Conservation (phyloP, 129 eudicot genomes). For the Gnaphalium uliginosum region DNA sequence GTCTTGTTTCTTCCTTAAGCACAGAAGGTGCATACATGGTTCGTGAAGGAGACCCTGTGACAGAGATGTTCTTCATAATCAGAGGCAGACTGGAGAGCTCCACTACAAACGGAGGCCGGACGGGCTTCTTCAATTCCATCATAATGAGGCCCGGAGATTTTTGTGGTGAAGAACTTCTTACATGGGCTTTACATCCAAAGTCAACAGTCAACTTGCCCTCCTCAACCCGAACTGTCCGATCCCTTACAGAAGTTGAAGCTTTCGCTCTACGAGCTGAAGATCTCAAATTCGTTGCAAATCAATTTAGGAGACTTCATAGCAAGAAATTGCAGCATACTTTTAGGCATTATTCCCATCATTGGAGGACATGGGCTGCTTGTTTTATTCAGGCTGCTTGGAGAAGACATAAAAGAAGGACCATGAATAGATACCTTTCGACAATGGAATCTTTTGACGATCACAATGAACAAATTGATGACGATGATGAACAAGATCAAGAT, state of each 20-base stretch:
- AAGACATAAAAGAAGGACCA: slow-evolving; percentile 63
- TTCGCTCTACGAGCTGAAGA: slow-evolving; percentile 95
- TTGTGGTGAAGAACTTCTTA: slow-evolving; percentile 93
- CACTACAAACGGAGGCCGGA: slow-evolving; percentile 95
- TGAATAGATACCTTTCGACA: slow-evolving; percentile 60
- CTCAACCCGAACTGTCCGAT: slow-evolving; percentile 87
- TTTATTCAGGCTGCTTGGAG: slow-evolving; percentile 99
- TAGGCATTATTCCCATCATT: slow-evolving; percentile 90
- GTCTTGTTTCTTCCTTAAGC: slow-evolving; percentile 84
- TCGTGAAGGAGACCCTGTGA: slow-evolving; percentile 95
- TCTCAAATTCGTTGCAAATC: slow-evolving; percentile 88
- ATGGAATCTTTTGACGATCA: slow-evolving; percentile 67
- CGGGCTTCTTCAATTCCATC: slow-evolving; percentile 88
- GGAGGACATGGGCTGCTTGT: slow-evolving; percentile 99
- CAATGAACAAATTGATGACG: slow-evolving; percentile 31
- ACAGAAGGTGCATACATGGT: slow-evolving; percentile 90
- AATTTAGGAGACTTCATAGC: slow-evolving; percentile 89
- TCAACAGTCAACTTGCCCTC: slow-evolving; percentile 83
- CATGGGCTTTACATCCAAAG: slow-evolving; percentile 97
- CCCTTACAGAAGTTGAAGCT: slow-evolving; percentile 92
- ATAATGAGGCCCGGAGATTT: slow-evolving; percentile 84
- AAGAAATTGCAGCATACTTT: slow-evolving; percentile 95
- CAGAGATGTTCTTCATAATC: slow-evolving; percentile 93
- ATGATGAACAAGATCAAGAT: slow-evolving; percentile 33
- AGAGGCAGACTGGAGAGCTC: slow-evolving; percentile 91